These are phyloP conservation scores for Candida maltosa DNA, from an alignment of 805 yeast genomes.

Conservation along the genomic window DNA sequence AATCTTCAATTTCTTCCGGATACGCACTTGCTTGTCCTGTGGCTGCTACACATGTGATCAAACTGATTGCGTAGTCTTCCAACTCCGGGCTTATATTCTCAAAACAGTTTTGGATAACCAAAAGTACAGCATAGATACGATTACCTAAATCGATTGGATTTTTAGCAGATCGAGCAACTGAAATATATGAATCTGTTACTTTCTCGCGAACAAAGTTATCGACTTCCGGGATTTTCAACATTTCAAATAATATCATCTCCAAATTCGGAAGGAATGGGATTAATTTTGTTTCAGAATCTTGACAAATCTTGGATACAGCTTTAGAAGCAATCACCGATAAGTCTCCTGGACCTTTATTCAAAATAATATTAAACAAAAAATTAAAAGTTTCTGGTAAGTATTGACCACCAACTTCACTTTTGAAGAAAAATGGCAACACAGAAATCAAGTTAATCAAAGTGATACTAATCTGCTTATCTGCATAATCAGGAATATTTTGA, in stretches of 20 bases:
- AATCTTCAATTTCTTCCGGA: slow-evolving; percentile 50
- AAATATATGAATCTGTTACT: slow-evolving; percentile 59
- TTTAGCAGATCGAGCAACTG: slow-evolving; percentile 53
- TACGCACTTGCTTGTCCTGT: slow-evolving; percentile 67
- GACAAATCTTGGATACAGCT: slow-evolving; percentile 59
- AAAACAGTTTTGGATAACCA: slow-evolving; percentile 5
- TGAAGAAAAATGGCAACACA: slow-evolving; percentile 58
- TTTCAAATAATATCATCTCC: slow-evolving; percentile 44
- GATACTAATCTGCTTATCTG: slow-evolving; percentile 8
- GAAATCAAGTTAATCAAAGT: slow-evolving; percentile 45
- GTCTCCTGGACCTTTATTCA: slow-evolving; percentile 17
- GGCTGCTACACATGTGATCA: slow-evolving; percentile 63
- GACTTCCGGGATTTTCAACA: slow-evolving; percentile 38
- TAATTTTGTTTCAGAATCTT: slow-evolving; percentile 46
- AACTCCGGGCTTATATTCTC: slow-evolving; percentile 10
- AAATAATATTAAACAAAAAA: slow-evolving; percentile 45
- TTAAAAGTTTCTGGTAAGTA: slow-evolving; percentile 52
- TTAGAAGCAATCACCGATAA: slow-evolving; percentile 38
- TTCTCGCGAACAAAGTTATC: slow-evolving; percentile 54
- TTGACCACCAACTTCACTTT: slow-evolving; percentile 37
- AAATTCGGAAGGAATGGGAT: slow-evolving; percentile 43
- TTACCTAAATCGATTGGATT: slow-evolving; percentile 37
- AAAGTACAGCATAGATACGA: slow-evolving; percentile 4
- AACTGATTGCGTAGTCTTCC: slow-evolving; percentile 50
- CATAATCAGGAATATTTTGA: slow-evolving; percentile 6